A percentile compares a stretch with the other conserved stretches of the same genome.
phyloP scores from a whole-genome alignment of 1,284 basidiomycete genomes.

The Marasmius sp. region DNA sequence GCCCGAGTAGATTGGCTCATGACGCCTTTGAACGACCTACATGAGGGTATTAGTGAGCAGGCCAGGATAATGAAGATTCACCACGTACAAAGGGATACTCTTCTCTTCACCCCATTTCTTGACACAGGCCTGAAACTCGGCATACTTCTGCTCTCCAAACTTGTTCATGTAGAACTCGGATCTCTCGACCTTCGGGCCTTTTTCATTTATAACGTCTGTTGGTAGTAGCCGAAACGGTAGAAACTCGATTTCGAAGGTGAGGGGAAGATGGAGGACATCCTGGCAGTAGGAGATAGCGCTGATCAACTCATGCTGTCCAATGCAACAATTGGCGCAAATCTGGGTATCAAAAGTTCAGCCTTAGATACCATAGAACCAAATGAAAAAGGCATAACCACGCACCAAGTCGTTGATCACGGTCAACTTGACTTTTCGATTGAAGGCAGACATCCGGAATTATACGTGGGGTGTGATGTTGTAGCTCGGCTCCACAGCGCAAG shows the following conservation, averaged over 20 bases:
- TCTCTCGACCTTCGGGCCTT: slow-evolving; percentile 45
- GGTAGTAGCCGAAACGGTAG: slow-evolving; percentile 68
- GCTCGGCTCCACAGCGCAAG: neutral
- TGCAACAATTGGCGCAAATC: slow-evolving; percentile 75
- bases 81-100: slow-evolving; percentile 68
- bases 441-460: slow-evolving; percentile 30
- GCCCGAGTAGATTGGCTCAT: slow-evolving; percentile 67
- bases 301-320: slow-evolving; percentile 71
- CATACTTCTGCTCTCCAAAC: slow-evolving; percentile 59
- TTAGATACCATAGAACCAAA: slow-evolving; percentile 7
- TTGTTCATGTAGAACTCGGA: slow-evolving; percentile 50
- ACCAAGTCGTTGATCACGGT: slow-evolving; percentile 75
- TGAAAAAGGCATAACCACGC: slow-evolving; percentile 28
- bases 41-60: neutral
- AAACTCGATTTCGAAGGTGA: slow-evolving; percentile 73
- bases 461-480: neutral
- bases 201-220: slow-evolving; percentile 45
- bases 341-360: slow-evolving; percentile 24
- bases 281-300: slow-evolving; percentile 62
- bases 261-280: slow-evolving; percentile 58
- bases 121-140: slow-evolving; percentile 47
- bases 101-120: slow-evolving; percentile 55
- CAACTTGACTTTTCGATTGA: slow-evolving; percentile 54
- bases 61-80: slow-evolving; percentile 8
- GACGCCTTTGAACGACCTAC: slow-evolving; percentile 56